Base-by-base conservation (phyloP, 257 asterid genomes). In the Coffea eugenioides region DNA sequence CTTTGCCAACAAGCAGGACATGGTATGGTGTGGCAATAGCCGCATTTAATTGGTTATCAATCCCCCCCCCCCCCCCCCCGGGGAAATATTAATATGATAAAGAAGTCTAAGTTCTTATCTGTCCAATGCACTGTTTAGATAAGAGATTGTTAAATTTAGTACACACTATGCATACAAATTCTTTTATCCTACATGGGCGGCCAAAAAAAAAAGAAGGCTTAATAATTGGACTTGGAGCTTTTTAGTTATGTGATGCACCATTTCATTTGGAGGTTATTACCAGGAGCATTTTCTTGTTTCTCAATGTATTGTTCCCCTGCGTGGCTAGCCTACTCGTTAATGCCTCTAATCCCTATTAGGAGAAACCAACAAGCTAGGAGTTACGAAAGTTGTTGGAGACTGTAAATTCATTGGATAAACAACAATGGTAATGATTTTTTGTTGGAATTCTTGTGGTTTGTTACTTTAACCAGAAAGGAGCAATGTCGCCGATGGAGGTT, bases 1-100 rank as follows among this genome's bases (percentile, higher is more conserved):
- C 71, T 95, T 95, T 18, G 99, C 99, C 27, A 95, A 95, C 89
- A 95, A 95, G 84, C 99, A 95, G 84, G 99, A 95, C 88, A 91
- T 95, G 99, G 98, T 95, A 90, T 78, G 90, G 70, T 68, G 54
- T 56, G 41, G 20, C 6, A 13, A 14, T 36, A 36, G 49, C 20
- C 14, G 46, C 51, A 41, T 48, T 20, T 48, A 77, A 65, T 65
- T 48, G 74, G 64, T 31, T 27, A 16, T 39, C 21, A 65, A 5
- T 48, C 48, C 15, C 36, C 49, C 18, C 6, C 8, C 9, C 21
- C 20, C 8, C 9, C 21, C 20, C 31, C 34, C 34, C 34, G 34
- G 34, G 20, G 12, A 25, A 59, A 66, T 48, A 48, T 13, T 7
- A 18, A 16, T 31, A 18, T 3, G 20, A 18, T 25, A 7, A 66